Evolutionary conservation across 139 green algal genomes (phyloP).

Genomic region (Picochlorum sp.): DNA sequence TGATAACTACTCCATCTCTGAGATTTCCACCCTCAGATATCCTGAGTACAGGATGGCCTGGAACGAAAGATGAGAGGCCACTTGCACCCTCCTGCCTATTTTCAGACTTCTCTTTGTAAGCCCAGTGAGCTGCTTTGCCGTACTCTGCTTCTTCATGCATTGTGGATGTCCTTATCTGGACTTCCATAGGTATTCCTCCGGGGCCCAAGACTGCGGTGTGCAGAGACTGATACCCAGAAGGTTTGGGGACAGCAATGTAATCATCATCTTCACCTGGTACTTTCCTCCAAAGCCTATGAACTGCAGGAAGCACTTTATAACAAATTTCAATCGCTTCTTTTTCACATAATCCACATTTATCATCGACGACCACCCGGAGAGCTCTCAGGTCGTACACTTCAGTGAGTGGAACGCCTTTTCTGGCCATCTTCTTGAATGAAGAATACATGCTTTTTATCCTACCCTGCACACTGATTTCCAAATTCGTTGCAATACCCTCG

Average conservation of each 20-base stretch:
- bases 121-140: slow-evolving; percentile 74
- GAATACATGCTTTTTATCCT: slow-evolving; percentile 85
- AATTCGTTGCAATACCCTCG: slow-evolving; percentile 40
- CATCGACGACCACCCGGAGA: slow-evolving; percentile 85
- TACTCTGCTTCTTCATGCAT: slow-evolving; percentile 81
- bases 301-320: slow-evolving; percentile 68
- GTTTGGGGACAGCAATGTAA: slow-evolving; percentile 83
- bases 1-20: slow-evolving; percentile 33
- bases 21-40: slow-evolving; percentile 26
- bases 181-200: slow-evolving; percentile 66
- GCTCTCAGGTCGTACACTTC: slow-evolving; percentile 84
- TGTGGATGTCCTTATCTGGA: slow-evolving; percentile 50
- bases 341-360: slow-evolving; percentile 40
- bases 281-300: slow-evolving; percentile 77
- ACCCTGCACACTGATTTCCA: slow-evolving; percentile 63
- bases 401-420: slow-evolving; percentile 63
- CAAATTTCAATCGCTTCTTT: slow-evolving; percentile 43
- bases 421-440: slow-evolving; percentile 80
- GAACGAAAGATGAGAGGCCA: not conserved
- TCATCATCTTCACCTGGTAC: slow-evolving; percentile 74
- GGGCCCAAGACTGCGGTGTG: slow-evolving; percentile 69
- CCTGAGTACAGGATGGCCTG: slow-evolving; percentile 38
- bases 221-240: slow-evolving; percentile 74
- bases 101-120: slow-evolving; percentile 64
- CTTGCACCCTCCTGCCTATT: not conserved